Percentiles rank a stretch among this genome's conserved stretches.
phyloP scores from a whole-genome alignment of 1,139 yeast species.

The Wickerhamiella infanticola region DNA sequence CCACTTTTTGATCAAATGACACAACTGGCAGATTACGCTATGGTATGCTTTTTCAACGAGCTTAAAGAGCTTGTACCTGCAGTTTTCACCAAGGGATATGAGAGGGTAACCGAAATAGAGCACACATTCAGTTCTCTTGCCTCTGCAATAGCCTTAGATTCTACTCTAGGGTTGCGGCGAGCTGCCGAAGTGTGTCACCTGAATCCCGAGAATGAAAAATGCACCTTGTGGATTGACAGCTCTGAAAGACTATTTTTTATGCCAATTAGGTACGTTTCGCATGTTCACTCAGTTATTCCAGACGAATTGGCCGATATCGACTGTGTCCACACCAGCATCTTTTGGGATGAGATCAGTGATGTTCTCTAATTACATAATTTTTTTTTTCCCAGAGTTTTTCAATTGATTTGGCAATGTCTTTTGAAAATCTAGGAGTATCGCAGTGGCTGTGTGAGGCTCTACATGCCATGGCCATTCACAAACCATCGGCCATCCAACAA shows the following conservation, averaged over 20 bases:
- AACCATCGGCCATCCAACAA: slow-evolving; percentile 75
- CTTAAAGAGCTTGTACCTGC: slow-evolving; percentile 3
- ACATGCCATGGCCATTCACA: slow-evolving; percentile 59
- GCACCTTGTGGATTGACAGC: too few species aligned
- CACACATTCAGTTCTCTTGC: neutral
- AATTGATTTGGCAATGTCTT: slow-evolving; percentile 18
- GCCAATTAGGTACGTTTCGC: too few species aligned
- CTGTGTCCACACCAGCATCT: slow-evolving; percentile 1
- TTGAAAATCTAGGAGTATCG: slow-evolving; percentile 58
- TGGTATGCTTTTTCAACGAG: neutral
- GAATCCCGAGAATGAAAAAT: neutral
- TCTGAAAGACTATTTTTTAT: too few species aligned
- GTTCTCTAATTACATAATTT: neutral
- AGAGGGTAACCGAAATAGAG: neutral
- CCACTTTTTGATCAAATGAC: neutral
- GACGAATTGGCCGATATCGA: neutral
- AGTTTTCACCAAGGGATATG: neutral
- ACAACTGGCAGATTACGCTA: neutral
- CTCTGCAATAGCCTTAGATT: neutral
- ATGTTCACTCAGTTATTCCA: neutral
- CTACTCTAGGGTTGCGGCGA: neutral
- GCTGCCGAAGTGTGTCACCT: neutral
- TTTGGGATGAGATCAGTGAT: neutral
- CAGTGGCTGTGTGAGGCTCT: slow-evolving; percentile 79
- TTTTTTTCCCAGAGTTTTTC: neutral